A percentile compares a stretch with the other conserved stretches of the same genome.
Evolutionary conservation across 2,329 filamentous ascomycete species (phyloP).

Genomic region (Aspergillus fumigatiaffinis): DNA sequence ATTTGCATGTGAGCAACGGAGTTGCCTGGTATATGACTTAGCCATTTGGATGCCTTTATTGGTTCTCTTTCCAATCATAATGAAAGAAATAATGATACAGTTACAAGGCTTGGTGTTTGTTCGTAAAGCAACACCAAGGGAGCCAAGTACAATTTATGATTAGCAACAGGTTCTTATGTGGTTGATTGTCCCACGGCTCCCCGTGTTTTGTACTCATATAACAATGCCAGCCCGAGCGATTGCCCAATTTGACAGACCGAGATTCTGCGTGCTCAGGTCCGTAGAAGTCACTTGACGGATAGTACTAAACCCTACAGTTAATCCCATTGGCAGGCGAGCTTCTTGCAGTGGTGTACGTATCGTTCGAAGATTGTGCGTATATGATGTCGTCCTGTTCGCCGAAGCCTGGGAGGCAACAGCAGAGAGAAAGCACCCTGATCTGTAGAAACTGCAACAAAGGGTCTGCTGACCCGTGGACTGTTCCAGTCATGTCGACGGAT

Average conservation of each 20-base stretch:
- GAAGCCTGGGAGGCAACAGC: constrained; percentile 4
- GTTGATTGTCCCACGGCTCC: neutral
- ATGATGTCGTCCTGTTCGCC: constrained; percentile 1
- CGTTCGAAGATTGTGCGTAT: constrained; percentile 9
- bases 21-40: constrained; percentile 2
- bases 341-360: constrained; percentile 14
- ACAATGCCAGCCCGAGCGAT: neutral
- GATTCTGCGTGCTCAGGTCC: neutral
- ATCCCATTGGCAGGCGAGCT: constrained; percentile 2
- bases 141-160: neutral
- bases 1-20: constrained; percentile 6
- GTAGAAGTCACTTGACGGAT: neutral
- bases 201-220: neutral
- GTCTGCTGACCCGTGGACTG: neutral
- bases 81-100: neutral
- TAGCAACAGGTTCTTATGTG: neutral
- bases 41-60: neutral
- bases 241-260: neutral
- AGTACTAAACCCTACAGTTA: neutral
- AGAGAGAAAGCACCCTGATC: constrained; percentile 2
- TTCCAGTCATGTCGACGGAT: neutral
- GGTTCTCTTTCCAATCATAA: neutral
- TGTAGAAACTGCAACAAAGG: constrained; percentile 4
- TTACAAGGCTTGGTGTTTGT: neutral
- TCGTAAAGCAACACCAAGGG: neutral